phyloP scores from a whole-genome alignment of 2,329 filamentous ascomycete genomes.

The Talaromyces pinophilus region DNA sequence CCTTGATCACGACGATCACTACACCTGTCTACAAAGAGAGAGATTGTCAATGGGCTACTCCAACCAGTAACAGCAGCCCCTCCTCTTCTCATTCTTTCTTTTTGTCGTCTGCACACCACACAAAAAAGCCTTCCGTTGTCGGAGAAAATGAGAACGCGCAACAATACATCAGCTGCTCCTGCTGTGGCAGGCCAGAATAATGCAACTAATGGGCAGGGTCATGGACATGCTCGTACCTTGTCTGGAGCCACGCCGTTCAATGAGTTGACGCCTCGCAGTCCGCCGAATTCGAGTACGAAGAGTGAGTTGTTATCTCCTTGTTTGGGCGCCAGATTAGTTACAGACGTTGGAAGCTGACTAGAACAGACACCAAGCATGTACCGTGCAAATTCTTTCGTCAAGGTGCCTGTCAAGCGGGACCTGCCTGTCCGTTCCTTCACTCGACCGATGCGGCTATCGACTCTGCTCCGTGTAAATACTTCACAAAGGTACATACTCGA shows the following conservation, averaged over 20 bases:
- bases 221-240: slow-evolving; percentile 46
- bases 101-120: neutral
- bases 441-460: slow-evolving; percentile 82
- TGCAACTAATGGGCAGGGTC: slow-evolving; percentile 25
- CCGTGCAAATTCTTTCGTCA: slow-evolving; percentile 99
- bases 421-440: slow-evolving; percentile 94
- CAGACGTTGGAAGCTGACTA: neutral
- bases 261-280: slow-evolving; percentile 50
- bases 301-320: slow-evolving; percentile 14
- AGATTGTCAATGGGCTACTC: slow-evolving; percentile 8
- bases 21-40: neutral
- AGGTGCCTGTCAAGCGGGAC: slow-evolving; percentile 92
- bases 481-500: slow-evolving; percentile 74
- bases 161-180: slow-evolving; percentile 12
- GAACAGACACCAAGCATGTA: slow-evolving; percentile 86
- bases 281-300: slow-evolving; percentile 46
- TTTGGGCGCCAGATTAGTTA: neutral
- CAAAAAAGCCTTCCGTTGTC: slow-evolving; percentile 26
- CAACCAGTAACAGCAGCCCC: neutral
- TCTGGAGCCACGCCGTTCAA: slow-evolving; percentile 37
- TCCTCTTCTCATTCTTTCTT: neutral
- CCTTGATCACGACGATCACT: neutral
- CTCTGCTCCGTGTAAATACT: slow-evolving; percentile 94
- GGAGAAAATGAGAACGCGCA: slow-evolving; percentile 41
- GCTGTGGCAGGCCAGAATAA: slow-evolving; percentile 19